These are phyloP conservation scores for Colletotrichum paranaense DNA, from an alignment of 2,329 filamentous ascomycete genomes.

Conservation along the genomic window DNA sequence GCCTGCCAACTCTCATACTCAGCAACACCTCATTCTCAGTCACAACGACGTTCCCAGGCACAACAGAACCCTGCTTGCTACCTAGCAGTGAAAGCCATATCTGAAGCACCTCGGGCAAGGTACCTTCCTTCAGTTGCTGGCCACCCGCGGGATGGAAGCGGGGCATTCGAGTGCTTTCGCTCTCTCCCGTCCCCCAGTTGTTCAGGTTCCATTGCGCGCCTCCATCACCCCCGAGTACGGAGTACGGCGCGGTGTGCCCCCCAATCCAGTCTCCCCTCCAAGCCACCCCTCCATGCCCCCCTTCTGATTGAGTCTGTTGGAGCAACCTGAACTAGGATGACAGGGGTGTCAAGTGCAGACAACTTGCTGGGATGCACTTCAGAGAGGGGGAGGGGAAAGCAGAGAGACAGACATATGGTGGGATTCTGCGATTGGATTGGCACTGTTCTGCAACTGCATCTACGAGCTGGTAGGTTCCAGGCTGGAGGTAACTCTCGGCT, in stretches of 20 bases:
- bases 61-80: neutral
- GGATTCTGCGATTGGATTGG: conserved; percentile 7
- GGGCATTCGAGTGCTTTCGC: conserved; percentile 22
- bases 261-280: conserved; percentile 13
- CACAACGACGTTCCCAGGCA: neutral
- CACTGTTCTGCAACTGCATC: conserved; percentile 4
- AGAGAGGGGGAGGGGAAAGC: conserved; percentile 9
- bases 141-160: conserved; percentile 8
- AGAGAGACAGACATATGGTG: neutral
- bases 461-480: conserved; percentile 13
- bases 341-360: conserved; percentile 16
- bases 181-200: neutral
- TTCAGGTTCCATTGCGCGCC: conserved; percentile 1
- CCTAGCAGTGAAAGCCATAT: neutral
- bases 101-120: neutral
- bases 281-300: conserved; percentile 31
- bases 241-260: conserved; percentile 25
- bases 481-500: conserved; percentile 3
- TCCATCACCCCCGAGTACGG: conserved; percentile 14
- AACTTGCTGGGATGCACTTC: neutral
- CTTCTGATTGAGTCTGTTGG: conserved; percentile 26
- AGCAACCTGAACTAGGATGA: conserved; percentile 12
- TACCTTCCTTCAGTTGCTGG: conserved; percentile 3
- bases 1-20: neutral
- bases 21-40: neutral